These are phyloP conservation scores for Cladosporium cucumerinum DNA, from an alignment of 2,329 filamentous ascomycete genomes.

Conservation along the genomic window DNA sequence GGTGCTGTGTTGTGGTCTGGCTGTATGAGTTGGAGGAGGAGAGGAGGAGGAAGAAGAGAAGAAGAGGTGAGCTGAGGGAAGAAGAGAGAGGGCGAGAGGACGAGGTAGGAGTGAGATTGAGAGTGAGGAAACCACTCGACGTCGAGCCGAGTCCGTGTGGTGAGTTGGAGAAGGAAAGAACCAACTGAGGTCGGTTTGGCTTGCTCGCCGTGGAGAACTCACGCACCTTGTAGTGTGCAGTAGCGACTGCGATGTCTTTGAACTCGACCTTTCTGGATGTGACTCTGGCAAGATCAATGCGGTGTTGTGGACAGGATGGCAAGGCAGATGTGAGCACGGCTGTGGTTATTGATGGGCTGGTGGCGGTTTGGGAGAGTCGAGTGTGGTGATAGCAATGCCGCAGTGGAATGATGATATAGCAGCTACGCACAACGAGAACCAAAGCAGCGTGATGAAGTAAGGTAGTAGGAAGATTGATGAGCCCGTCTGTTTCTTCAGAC, in stretches of 20 bases:
- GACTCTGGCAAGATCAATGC: conserved; percentile 4
- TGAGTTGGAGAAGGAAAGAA: conserved; percentile 6
- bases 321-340: not conserved
- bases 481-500: not conserved
- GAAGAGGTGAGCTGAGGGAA: not conserved
- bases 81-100: conserved; percentile 19
- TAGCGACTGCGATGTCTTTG: conserved; percentile 6
- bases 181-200: conserved; percentile 10
- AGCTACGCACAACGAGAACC: conserved; percentile 15
- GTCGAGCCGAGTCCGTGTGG: conserved; percentile 8
- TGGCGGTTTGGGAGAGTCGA: not conserved
- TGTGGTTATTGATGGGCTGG: not conserved
- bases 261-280: not conserved
- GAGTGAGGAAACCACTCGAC: conserved; percentile 3
- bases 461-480: not conserved
- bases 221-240: conserved; percentile 6
- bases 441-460: not conserved
- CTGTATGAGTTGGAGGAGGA: conserved; percentile 22
- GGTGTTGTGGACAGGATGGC: not conserved
- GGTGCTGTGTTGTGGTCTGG: conserved; percentile 27
- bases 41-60: conserved; percentile 13
- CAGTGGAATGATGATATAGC: conserved; percentile 13
- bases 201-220: not conserved
- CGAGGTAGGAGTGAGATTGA: not conserved
- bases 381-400: conserved; percentile 14